Evolutionary conservation across 441 rosid genomes (phyloP), one percentile per base, ranked within the genome.

Genomic region (Populus trichocarpa): DNA sequence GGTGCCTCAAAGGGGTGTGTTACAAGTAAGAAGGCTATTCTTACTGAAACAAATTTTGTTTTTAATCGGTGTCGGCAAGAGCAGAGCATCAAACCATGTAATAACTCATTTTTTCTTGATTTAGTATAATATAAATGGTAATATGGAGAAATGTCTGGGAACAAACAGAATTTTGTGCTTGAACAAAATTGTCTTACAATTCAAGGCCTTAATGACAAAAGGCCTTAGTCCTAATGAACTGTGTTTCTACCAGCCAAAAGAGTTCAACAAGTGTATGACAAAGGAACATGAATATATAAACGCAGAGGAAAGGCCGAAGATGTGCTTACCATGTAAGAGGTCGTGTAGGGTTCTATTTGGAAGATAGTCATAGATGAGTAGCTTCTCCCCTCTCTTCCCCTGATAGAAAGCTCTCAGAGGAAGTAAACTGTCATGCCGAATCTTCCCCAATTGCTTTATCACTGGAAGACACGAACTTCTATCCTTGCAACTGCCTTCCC

Each of bases 351-450:
- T 88, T 81, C 90, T 86, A 75, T 87, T 90, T 14, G 97, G 98
- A 69, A 95, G 90, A 81, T 93, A 91, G 77, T 95, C 99, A 84
- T 93, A 95, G 66, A 93, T 92, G 53, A 95, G 99, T 42, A 95
- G 91, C 91, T 95, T 92, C 82, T 95, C 99, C 75, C 99, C 98
- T 88, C 97, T 89, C 81, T 89, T 95, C 75, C 99, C 98, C 42
- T 93, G 93, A 85, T 95, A 95, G 86, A 92, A 95, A 77, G 99
- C 99, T 88, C 97, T 90, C 80, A 95, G 82, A 0, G 98, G 96
- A 81, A 95, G 88, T 89, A 95, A 83, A 82, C 86, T 93, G 88
- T 93, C 99, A 6, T 95, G 96, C 5, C 99, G 87, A 78, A 92
- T 83, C 69, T 87, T 90, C 35, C 97, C 98, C 68, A 95, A 72